Conservation (phyloP, 305 asterid species). For the Salvia sclarea region DNA sequence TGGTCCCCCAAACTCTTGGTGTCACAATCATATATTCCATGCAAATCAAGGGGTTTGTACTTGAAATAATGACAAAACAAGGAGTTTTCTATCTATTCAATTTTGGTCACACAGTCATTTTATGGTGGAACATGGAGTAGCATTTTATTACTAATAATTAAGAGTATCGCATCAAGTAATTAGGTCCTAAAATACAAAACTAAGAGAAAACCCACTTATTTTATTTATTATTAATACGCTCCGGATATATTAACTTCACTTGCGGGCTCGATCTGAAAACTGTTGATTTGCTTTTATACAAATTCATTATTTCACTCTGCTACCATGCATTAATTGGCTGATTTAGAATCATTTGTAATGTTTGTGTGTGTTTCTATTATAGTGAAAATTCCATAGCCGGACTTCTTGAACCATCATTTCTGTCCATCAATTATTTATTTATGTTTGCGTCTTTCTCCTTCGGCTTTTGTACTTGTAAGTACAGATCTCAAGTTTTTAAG, state of each 20-base stretch:
- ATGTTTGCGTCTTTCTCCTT: conserved; percentile 8
- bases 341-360: neutral
- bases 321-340: conserved; percentile 22
- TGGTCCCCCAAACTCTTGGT: conserved; percentile 48
- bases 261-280: too few species aligned
- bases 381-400: conserved; percentile 28
- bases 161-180: too few species aligned
- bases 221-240: too few species aligned
- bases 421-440: neutral
- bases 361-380: neutral
- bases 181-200: too few species aligned
- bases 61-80: conserved; percentile 1
- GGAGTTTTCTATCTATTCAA: neutral
- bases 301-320: too few species aligned
- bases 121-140: neutral
- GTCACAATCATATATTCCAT: conserved; percentile 33
- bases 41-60: conserved; percentile 35
- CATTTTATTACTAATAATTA: conserved; percentile 18
- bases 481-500: neutral
- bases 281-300: too few species aligned
- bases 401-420: conserved; percentile 21
- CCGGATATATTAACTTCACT: too few species aligned
- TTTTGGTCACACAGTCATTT: neutral
- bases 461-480: conserved; percentile 24
- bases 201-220: too few species aligned